Base-by-base conservation (phyloP, 1,139 yeast genomes). In the Yamadazyma sp. region DNA sequence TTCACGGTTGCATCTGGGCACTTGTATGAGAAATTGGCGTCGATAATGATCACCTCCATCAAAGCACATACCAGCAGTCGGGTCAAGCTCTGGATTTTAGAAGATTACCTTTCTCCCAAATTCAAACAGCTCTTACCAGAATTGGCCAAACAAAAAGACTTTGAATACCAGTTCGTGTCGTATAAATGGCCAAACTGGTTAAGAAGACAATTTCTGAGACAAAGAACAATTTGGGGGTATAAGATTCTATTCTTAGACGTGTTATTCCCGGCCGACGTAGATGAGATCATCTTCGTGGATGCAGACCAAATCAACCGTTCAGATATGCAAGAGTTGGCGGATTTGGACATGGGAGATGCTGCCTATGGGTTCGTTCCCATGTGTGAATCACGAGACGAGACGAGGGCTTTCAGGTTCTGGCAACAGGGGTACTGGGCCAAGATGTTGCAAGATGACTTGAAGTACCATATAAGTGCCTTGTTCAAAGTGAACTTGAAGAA, bases 161-260 rank as follows among this genome's bases (percentile, higher is more conserved):
- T 86, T 46, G 74, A 81, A 33, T 86, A 82, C 51, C 90, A 88
- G 52, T 62, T 86, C 32, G 71, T 92, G 14, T 78, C 84, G 2
- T 92, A 86, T 59, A 83, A 85, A 48, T 92, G 98, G 98, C 98
- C 98, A 9, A 62, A 69, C 17, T 92, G 97, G 95, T 67, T 92
- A 21, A 73, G 94, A 33, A 72, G 71, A 2, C 97, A 92, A 59
- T 59, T 81, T 23, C 89, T 82, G 49, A 79, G 79, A 54, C 89
- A 84, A 52, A 72, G 97, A 45, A 78, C 82, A 3, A 79, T 88
- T 37, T 87, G 96, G 90, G 96, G 92, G 2, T 86, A 85, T 56
- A 90, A 90, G 57, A 83, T 89, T 30, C 63, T 92, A 37, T 89
- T 92, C 48, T 63, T 89, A 44, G 98, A 92, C 61, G 90, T 86